Conservation (phyloP, 2,329 filamentous ascomycete genomes). For the Pseudogymnoascus sp. region DNA sequence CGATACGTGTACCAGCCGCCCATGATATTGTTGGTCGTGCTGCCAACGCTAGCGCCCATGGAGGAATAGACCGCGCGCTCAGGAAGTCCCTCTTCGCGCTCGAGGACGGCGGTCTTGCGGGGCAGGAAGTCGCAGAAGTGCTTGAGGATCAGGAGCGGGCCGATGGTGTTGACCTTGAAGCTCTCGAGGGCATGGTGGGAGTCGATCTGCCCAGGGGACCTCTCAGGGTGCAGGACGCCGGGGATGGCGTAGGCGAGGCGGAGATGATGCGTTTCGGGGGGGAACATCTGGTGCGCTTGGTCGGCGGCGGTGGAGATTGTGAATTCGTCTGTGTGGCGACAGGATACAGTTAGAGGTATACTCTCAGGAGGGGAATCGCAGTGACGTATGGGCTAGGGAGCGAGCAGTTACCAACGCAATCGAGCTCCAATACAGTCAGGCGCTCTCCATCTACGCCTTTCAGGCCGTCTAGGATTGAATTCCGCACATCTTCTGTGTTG, state of each 20-base stretch:
- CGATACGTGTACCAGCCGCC: slow-evolving; percentile 83
- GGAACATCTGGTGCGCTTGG: slow-evolving; percentile 46
- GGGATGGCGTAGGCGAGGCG: slow-evolving; percentile 64
- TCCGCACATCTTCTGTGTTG: slow-evolving; percentile 41
- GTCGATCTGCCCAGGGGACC: slow-evolving; percentile 58
- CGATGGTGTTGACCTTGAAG: slow-evolving; percentile 67
- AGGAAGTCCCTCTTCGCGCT: slow-evolving; percentile 34
- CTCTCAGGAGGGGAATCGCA: neutral
- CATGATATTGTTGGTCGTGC: slow-evolving; percentile 60
- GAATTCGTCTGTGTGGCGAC: slow-evolving; percentile 43
- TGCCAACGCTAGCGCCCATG: slow-evolving; percentile 73
- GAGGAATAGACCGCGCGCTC: slow-evolving; percentile 58
- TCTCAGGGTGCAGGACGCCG: slow-evolving; percentile 67
- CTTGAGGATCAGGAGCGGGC: slow-evolving; percentile 69
- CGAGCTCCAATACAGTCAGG: slow-evolving; percentile 45
- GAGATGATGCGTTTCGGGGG: slow-evolving; percentile 46
- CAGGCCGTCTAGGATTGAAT: slow-evolving; percentile 43
- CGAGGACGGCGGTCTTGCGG: slow-evolving; percentile 40
- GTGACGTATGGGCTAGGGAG: neutral
- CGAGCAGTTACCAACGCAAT: slow-evolving; percentile 46
- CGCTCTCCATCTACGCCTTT: slow-evolving; percentile 36
- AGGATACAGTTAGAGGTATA: neutral
- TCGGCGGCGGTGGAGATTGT: slow-evolving; percentile 51
- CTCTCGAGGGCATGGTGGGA: slow-evolving; percentile 55
- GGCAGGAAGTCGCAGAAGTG: slow-evolving; percentile 66